A percentile compares a stretch with the other conserved stretches of the same genome.
These are phyloP conservation scores for Heterobasidion annosum DNA, from an alignment of 1,284 basidiomycete species.

Conservation along the genomic window DNA sequence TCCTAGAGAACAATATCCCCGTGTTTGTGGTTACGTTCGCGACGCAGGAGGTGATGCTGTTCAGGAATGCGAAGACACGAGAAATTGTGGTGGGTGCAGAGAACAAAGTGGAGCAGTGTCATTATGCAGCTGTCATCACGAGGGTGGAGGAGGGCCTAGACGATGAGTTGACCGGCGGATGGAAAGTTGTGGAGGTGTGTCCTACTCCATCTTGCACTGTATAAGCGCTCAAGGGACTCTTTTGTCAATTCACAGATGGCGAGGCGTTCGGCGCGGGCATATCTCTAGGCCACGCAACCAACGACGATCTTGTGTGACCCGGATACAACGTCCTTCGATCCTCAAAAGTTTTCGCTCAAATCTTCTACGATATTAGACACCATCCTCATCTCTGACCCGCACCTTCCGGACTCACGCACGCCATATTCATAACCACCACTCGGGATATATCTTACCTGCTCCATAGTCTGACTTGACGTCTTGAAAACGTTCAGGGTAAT, in stretches of 20 bases:
- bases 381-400: not conserved
- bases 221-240: not conserved
- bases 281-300: constrained; percentile 18
- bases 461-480: not conserved
- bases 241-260: constrained; percentile 23
- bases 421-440: not conserved
- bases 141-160: constrained; percentile 79
- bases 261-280: constrained; percentile 29
- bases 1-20: constrained; percentile 85
- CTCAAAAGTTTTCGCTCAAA: not conserved
- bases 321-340: not conserved
- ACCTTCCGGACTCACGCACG: not conserved
- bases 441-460: not conserved
- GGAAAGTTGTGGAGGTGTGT: constrained; percentile 94
- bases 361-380: not conserved
- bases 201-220: not conserved
- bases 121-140: constrained; percentile 89
- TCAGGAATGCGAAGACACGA: constrained; percentile 82
- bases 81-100: constrained; percentile 85
- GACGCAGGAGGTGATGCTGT: constrained; percentile 91
- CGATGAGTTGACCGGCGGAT: constrained; percentile 93
- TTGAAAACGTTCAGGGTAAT: not conserved
- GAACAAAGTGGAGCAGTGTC: constrained; percentile 86
- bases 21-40: constrained; percentile 92
- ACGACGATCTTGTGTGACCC: not conserved